Percentiles rank a stretch among this genome's conserved stretches.
Conservation (phyloP, 2,329 filamentous ascomycete species). For the Neopestalotiopsis sp. region DNA sequence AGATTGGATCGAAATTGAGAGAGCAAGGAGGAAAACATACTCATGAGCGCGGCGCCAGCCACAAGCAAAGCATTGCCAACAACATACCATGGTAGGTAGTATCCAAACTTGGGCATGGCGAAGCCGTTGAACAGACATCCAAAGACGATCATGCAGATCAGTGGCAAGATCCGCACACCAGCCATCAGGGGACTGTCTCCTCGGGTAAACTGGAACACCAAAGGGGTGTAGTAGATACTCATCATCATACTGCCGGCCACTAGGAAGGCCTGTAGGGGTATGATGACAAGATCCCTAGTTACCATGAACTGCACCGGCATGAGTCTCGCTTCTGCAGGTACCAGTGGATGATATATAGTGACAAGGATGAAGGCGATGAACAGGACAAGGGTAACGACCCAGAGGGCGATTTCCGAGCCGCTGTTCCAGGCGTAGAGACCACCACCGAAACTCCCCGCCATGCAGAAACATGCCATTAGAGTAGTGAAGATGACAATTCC, state of each 20-base stretch:
- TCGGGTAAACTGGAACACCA: conserved; percentile 52
- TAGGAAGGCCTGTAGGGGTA: conserved; percentile 25
- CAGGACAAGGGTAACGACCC: conserved; percentile 46
- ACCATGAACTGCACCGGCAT: conserved; percentile 48
- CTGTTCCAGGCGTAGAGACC: conserved; percentile 49
- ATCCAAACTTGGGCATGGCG: conserved; percentile 5
- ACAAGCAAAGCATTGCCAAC: conserved; percentile 11
- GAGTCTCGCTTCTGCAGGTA: conserved; percentile 37
- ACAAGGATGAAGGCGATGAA: conserved; percentile 46
- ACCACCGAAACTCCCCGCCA: conserved; percentile 57
- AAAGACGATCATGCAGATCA: conserved; percentile 14
- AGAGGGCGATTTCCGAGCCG: conserved; percentile 48
- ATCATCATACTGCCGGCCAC: conserved; percentile 14
- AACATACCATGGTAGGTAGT: conserved; percentile 14
- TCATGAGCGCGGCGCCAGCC: conserved; percentile 15
- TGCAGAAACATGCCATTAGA: conserved; percentile 43
- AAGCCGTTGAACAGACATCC: conserved; percentile 7
- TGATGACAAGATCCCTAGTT: conserved; percentile 22
- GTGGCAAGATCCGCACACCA: conserved; percentile 33
- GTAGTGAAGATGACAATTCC: conserved; percentile 48
- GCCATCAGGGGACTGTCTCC: conserved; percentile 43
- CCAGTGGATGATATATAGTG: conserved; percentile 44
- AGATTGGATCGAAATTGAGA: too few species aligned
- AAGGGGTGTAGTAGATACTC: conserved; percentile 50
- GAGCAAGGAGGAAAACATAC: background rate